Base-by-base conservation (phyloP, 805 yeast genomes). In the Henningerozyma blattae region DNA sequence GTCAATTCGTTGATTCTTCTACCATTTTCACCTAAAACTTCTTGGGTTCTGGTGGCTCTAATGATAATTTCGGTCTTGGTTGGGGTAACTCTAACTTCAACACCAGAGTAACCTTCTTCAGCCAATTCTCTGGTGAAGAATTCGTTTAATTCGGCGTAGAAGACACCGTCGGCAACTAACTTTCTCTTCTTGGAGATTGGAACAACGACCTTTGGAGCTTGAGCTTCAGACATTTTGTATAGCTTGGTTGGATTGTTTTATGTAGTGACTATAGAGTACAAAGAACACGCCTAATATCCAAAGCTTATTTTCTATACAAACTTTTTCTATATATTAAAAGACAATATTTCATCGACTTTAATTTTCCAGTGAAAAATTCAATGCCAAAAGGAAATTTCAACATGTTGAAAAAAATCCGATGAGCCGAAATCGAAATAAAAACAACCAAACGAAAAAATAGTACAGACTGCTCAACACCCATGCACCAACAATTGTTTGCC, bases 71-170 rank as follows among this genome's bases (percentile, higher is more conserved):
- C 97, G 63, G 94, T 86, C 78, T 83, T 87, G 75, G 89, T 70
- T 68, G 96, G 91, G 65, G 96, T 85, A 63, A 84, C 83, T 75
- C 97, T 84, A 67, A 91, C 95, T 75, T 91, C 98, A 62, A 91
- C 95, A 75, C 98, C 98, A 60, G 98, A 91, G 79, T 91, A 91
- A 67, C 98, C 98, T 73, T 91, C 95, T 76, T 91, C 98, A 59
- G 98, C 95, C 64, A 91, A 82, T 72, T 91, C 98, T 77, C 98
- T 89, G 78, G 96, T 85, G 86, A 91, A 91, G 91, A 91, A 91
- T 76, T 91, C 98, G 79, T 91, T 91, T 64, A 91, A 75, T 76
- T 91, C 98, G 70, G 98, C 98, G 94, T 80, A 91, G 79, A 91
- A 85, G 62, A 91, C 98, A 84, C 98, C 98, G 78, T 91, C 98